Evolutionary conservation across 2,329 filamentous ascomycete species (phyloP).

Genomic region (Lachnellula hyalina): DNA sequence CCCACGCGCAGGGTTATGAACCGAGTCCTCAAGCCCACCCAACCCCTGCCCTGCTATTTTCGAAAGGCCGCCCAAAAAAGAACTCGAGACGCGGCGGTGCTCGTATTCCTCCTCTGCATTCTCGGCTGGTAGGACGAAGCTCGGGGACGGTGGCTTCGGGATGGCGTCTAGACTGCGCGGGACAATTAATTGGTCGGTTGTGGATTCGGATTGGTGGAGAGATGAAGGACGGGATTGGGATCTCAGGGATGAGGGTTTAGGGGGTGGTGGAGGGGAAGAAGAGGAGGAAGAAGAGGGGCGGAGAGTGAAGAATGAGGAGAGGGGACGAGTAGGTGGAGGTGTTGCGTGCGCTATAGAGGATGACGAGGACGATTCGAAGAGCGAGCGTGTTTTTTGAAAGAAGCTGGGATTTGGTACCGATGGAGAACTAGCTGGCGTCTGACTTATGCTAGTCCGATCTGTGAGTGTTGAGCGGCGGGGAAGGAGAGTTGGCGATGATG

Average conservation of each 20-base stretch:
- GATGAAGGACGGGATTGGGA: constrained; percentile 7
- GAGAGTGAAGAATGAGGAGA: constrained; percentile 9
- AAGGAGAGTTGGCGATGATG: background rate
- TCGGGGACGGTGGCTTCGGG: constrained; percentile 13
- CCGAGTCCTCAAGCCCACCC: constrained; percentile 13
- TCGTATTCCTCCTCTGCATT: background rate
- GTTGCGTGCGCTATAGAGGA: constrained; percentile 7
- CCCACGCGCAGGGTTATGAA: constrained; percentile 16
- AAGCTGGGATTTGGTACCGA: constrained; percentile 2
- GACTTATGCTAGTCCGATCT: background rate
- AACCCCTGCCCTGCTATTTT: constrained; percentile 1
- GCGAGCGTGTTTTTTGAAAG: constrained; percentile 25
- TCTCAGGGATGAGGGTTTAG: background rate
- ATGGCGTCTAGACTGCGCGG: constrained; percentile 13
- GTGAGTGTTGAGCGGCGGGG: background rate
- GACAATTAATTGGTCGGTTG: constrained; percentile 10
- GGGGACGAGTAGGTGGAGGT: background rate
- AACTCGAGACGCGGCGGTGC: background rate
- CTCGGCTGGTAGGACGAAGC: constrained; percentile 3
- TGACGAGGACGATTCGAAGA: constrained; percentile 18
- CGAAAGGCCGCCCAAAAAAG: constrained; percentile 13
- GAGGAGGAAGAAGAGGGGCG: background rate
- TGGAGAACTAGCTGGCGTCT: background rate
- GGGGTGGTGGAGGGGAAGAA: constrained; percentile 4
- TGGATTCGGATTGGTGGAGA: constrained; percentile 2